Evolutionary conservation across 169 alveolate species (phyloP).

Genomic region (Amoebophrya sp.): DNA sequence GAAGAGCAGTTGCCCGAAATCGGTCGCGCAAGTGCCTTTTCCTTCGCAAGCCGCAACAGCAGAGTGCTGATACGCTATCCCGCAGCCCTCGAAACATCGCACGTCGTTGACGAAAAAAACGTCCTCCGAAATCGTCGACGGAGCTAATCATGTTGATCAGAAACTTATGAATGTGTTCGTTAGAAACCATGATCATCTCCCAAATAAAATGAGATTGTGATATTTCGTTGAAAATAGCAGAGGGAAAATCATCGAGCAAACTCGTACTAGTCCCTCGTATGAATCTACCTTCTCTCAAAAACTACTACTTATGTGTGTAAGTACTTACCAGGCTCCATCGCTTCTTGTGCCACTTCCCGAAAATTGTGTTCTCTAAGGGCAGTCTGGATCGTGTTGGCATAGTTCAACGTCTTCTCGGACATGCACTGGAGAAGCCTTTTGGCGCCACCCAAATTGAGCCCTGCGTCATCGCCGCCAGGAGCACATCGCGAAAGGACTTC

Average conservation of each 20-base stretch:
- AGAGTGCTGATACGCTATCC: not conserved
- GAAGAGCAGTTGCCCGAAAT: not conserved
- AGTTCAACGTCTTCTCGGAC: not conserved
- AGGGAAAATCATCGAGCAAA: not conserved
- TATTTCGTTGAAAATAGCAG: not conserved
- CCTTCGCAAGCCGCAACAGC: not conserved
- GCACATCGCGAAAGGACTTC: not conserved
- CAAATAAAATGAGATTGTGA: no score
- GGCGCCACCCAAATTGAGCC: not conserved
- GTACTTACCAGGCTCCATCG: no score
- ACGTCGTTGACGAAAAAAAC: slow-evolving; percentile 9
- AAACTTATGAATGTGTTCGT: not conserved
- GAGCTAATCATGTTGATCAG: not conserved
- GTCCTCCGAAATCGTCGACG: not conserved
- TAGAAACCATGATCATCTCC: no score
- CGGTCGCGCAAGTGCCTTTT: not conserved
- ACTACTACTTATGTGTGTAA: no score
- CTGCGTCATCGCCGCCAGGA: not conserved
- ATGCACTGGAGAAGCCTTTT: not conserved
- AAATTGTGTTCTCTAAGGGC: no score
- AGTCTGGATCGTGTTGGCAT: not conserved
- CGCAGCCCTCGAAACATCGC: not conserved
- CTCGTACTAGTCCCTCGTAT: not conserved
- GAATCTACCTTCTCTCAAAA: not conserved
- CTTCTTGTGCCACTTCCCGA: no score